Evolutionary conservation across 1,139 yeast genomes (phyloP).

Genomic region (Blastobotrys illinoisensis): DNA sequence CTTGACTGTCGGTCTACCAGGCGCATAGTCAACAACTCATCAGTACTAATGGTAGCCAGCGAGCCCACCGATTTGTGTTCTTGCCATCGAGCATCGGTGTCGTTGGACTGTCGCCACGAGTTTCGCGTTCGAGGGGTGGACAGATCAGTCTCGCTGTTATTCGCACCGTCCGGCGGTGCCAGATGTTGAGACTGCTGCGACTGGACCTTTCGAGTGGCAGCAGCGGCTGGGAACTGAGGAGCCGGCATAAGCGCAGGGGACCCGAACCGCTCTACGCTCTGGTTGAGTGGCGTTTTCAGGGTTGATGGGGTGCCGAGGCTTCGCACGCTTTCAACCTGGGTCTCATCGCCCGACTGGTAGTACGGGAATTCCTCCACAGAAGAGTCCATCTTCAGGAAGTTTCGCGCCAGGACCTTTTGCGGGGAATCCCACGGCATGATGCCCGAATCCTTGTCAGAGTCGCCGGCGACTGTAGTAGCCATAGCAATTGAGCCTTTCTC

Average conservation of each 20-base stretch:
- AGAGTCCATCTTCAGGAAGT: constrained; percentile 33
- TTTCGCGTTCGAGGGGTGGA: constrained; percentile 33
- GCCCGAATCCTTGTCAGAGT: constrained; percentile 8
- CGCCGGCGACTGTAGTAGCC: constrained; percentile 10
- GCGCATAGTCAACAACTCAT: constrained; percentile 74
- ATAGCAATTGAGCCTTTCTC: not conserved
- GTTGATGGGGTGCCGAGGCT: constrained; percentile 8
- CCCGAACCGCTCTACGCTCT: not conserved
- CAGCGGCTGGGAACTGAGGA: constrained; percentile 1
- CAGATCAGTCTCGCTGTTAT: not conserved
- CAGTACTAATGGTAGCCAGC: constrained; percentile 80
- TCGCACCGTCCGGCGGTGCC: constrained; percentile 4
- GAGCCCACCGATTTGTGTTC: constrained; percentile 64
- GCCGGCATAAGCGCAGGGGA: constrained; percentile 3
- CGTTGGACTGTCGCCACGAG: constrained; percentile 68
- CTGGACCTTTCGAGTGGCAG: not conserved
- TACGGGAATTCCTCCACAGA: constrained; percentile 19
- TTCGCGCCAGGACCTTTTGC: constrained; percentile 32
- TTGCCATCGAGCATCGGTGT: constrained; percentile 32
- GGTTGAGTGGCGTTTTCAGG: not conserved
- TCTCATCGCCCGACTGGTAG: constrained; percentile 33
- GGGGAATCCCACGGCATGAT: constrained; percentile 30
- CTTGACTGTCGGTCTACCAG: constrained; percentile 41
- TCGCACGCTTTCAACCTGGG: constrained; percentile 34
- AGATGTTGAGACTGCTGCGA: constrained; percentile 1